Evolutionary conservation across 805 yeast genomes (phyloP).

Genomic region (Metschnikowia picachoensis): DNA sequence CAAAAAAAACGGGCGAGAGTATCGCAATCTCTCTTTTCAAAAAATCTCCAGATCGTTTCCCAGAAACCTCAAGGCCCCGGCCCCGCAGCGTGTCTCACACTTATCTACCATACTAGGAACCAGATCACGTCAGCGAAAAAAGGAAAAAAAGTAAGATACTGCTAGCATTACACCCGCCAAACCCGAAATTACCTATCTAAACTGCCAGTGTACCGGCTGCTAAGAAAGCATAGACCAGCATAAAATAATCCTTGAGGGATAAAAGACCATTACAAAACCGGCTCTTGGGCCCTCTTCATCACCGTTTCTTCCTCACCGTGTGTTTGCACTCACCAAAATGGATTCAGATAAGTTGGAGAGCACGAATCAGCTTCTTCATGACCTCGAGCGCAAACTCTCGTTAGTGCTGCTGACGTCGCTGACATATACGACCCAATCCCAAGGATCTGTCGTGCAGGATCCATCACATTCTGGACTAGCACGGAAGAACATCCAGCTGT

Average conservation of each 20-base stretch:
- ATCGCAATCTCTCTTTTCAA: background rate
- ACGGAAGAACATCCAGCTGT: conserved; percentile 27
- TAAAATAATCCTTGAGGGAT: too few species aligned
- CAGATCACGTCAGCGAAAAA: conserved; percentile 1
- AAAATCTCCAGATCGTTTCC: background rate
- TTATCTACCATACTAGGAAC: conserved; percentile 8
- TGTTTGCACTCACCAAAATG: conserved; percentile 1
- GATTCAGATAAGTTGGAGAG: conserved; percentile 20
- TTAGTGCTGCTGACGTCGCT: conserved; percentile 28
- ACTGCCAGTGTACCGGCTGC: too few species aligned
- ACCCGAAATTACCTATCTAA: too few species aligned
- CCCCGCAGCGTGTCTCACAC: conserved; percentile 1
- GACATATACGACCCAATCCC: conserved; percentile 22
- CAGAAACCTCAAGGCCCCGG: background rate
- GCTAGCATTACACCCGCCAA: too few species aligned
- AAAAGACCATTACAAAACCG: too few species aligned
- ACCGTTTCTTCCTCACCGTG: too few species aligned
- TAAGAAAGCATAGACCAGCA: too few species aligned
- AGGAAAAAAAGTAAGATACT: too few species aligned
- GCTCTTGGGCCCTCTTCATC: too few species aligned
- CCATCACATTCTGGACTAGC: conserved; percentile 22
- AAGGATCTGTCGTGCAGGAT: conserved; percentile 20
- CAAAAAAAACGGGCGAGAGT: background rate
- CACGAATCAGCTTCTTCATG: conserved; percentile 27
- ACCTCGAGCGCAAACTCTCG: conserved; percentile 34